Percentiles rank a stretch among this genome's conserved stretches.
phyloP scores from a whole-genome alignment of 768 basidiomycete genomes.

The Psilocybe cubensis region DNA sequence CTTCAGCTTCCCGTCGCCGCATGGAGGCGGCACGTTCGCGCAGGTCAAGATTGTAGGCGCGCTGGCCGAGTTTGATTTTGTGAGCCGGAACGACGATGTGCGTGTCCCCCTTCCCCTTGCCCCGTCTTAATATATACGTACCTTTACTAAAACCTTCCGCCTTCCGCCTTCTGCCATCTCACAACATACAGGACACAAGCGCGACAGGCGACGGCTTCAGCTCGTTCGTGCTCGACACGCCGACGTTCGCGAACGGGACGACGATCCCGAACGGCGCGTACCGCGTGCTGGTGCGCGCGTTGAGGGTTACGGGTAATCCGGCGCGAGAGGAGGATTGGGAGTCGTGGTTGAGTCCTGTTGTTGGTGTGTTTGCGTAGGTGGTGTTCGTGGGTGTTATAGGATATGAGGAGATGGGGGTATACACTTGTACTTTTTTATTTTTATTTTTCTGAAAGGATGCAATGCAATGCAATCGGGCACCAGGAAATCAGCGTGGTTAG shows the following conservation, averaged over 20 bases:
- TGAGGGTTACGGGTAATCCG: constrained; percentile 46
- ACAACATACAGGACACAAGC: constrained; percentile 14
- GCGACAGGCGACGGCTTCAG: constrained; percentile 32
- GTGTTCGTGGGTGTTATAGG: no score
- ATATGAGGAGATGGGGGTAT: no score
- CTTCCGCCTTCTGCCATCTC: background rate
- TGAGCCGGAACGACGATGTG: constrained; percentile 50
- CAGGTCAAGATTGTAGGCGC: constrained; percentile 47
- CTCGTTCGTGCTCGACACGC: constrained; percentile 28
- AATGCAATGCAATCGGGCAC: no score
- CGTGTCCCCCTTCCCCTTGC: constrained; percentile 14
- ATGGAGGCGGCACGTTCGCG: constrained; percentile 41
- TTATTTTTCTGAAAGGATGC: no score
- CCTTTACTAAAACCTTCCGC: no score
- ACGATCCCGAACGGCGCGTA: constrained; percentile 45
- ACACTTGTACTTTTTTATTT: no score
- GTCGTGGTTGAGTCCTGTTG: constrained; percentile 47
- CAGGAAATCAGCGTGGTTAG: no score
- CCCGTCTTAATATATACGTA: background rate
- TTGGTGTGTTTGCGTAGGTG: no score
- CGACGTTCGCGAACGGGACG: constrained; percentile 48
- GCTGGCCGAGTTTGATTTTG: constrained; percentile 48
- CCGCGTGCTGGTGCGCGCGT: constrained; percentile 40
- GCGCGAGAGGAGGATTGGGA: constrained; percentile 48
- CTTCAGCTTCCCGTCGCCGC: constrained; percentile 43